These are phyloP conservation scores for Trichoderma aggressivum DNA, from an alignment of 2,329 filamentous ascomycete genomes.

Conservation along the genomic window DNA sequence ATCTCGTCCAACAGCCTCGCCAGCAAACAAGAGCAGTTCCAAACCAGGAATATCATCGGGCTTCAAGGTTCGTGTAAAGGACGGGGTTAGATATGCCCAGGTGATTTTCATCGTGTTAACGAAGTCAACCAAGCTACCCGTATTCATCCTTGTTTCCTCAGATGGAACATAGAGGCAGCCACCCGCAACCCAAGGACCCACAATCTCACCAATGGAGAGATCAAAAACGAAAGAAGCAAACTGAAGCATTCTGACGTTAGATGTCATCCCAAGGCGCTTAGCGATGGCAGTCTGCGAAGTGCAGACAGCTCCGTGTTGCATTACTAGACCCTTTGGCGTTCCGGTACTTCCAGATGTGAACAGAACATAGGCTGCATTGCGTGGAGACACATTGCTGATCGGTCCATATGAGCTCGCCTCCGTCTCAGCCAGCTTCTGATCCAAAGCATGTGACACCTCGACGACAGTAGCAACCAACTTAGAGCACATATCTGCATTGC, in stretches of 20 bases:
- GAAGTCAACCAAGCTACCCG: constrained; percentile 8
- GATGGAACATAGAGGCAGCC: constrained; percentile 22
- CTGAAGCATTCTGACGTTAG: constrained; percentile 20
- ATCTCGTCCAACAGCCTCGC: constrained; percentile 19
- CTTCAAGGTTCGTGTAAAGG: constrained; percentile 17
- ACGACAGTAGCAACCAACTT: constrained; percentile 18
- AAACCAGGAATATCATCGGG: constrained; percentile 19
- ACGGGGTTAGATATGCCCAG: constrained; percentile 20
- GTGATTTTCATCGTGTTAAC: constrained; percentile 12
- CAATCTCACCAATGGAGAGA: constrained; percentile 19
- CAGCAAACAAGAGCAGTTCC: constrained; percentile 19
- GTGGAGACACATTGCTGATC: constrained; percentile 6
- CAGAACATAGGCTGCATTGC: constrained; percentile 20
- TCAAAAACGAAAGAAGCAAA: constrained; percentile 24
- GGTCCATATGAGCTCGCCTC: not conserved
- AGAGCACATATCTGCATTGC: constrained; percentile 23
- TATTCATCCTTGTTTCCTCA: constrained; percentile 16
- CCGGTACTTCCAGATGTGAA: constrained; percentile 22
- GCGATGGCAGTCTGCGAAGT: constrained; percentile 15
- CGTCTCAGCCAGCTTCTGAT: not conserved
- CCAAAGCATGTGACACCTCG: constrained; percentile 12
- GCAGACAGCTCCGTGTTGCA: constrained; percentile 19
- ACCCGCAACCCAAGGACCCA: constrained; percentile 19
- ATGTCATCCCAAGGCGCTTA: constrained; percentile 2
- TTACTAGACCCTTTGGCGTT: constrained; percentile 21